Percentiles rank a stretch among this genome's conserved stretches.
Conservation (phyloP, 768 basidiomycete genomes). For the Trametes coccinea region DNA sequence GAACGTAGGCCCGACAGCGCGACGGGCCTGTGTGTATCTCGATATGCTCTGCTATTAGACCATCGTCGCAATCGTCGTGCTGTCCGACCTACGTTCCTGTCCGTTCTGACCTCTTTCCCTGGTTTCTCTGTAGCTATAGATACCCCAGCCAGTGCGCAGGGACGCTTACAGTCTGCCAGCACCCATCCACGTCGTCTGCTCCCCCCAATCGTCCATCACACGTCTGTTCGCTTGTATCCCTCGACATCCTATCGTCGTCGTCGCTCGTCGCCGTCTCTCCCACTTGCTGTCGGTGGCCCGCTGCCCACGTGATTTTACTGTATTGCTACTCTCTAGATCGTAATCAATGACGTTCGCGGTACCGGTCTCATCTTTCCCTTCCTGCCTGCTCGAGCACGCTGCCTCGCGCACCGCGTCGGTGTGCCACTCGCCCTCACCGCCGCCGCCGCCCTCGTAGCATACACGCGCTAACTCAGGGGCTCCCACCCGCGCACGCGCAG, state of each 20-base stretch:
- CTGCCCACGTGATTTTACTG: not conserved
- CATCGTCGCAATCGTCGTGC: not conserved
- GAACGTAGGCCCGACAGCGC: not conserved
- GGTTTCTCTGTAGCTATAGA: slow-evolving; percentile 9
- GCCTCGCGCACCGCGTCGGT: no score
- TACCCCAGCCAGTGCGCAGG: not conserved
- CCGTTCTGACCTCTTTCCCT: not conserved
- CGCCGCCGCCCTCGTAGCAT: no score
- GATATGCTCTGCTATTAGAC: not conserved
- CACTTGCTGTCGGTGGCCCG: no score
- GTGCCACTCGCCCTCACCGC: no score
- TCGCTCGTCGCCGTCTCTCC: no score
- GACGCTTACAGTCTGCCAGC: not conserved
- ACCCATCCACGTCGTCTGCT: no score
- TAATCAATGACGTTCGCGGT: not conserved
- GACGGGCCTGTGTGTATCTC: not conserved
- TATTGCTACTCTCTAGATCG: no score
- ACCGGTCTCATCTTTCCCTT: not conserved
- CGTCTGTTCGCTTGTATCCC: no score
- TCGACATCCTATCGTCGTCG: no score
- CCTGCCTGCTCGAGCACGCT: not conserved
- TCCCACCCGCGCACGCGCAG: no score
- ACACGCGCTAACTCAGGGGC: no score
- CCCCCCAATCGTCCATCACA: no score
- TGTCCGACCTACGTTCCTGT: not conserved